These are phyloP conservation scores for Paxillus involutus DNA, from an alignment of 768 basidiomycete genomes.

Conservation along the genomic window DNA sequence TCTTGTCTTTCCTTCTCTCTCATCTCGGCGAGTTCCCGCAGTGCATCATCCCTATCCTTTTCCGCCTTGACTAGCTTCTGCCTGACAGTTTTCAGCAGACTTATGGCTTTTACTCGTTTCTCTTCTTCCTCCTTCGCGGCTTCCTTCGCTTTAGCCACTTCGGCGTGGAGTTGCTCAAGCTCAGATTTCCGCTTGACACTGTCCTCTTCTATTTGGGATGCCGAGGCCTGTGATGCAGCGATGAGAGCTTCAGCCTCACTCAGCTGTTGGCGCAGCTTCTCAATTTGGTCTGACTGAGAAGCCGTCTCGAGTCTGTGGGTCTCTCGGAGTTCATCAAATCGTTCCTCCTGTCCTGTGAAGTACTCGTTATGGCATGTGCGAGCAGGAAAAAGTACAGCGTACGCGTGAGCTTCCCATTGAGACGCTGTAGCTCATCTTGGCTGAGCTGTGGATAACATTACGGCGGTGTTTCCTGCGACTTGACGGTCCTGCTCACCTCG, in stretches of 20 bases:
- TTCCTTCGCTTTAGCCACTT: conserved; percentile 59
- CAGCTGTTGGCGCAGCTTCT: conserved; percentile 66
- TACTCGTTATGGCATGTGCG: conserved; percentile 2
- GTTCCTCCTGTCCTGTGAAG: conserved; percentile 74
- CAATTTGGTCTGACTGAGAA: conserved; percentile 78
- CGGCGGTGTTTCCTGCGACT: background rate
- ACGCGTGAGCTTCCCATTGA: conserved; percentile 76
- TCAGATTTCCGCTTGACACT: conserved; percentile 52
- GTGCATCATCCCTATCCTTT: conserved; percentile 83
- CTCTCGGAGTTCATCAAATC: conserved; percentile 81
- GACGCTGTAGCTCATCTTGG: conserved; percentile 75
- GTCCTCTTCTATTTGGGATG: conserved; percentile 49
- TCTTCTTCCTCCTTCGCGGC: conserved; percentile 93
- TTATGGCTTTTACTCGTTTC: conserved; percentile 92
- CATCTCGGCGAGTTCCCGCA: conserved; percentile 52
- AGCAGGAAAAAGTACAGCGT: conserved; percentile 23
- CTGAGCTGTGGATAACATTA: conserved; percentile 44
- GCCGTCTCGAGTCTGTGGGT: conserved; percentile 76
- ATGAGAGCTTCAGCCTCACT: conserved; percentile 71
- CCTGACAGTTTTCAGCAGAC: conserved; percentile 89
- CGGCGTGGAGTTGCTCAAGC: conserved; percentile 56
- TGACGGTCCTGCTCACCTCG: conserved; percentile 50
- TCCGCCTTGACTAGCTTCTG: conserved; percentile 97
- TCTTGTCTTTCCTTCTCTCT: conserved; percentile 57
- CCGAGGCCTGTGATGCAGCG: conserved; percentile 51